Base-by-base conservation (phyloP, 1,284 basidiomycete species). In the Wallemia mellicola region DNA sequence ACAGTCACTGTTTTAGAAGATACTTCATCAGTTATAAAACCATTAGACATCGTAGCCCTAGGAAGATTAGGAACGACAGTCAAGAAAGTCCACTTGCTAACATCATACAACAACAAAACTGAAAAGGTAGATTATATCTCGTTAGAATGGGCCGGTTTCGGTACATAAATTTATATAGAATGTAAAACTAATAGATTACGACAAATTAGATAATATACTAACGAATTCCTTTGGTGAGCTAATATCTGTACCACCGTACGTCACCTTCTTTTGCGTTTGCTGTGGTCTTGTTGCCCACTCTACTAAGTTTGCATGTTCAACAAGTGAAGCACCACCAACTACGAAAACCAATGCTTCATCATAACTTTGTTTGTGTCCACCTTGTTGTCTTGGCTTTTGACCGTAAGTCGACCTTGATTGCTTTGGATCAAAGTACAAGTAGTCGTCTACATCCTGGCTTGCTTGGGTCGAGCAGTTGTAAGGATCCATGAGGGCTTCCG, bases 401-500 rank as follows among this genome's bases (percentile, higher is more conserved):
- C 69, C 63, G 24, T 64, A 62, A 33, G 67, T 73, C 1, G 72
- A 70, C 61, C 75, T 78, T 61, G 81, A 75, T 1, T 83, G 79
- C 25, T 84, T 80, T 1, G 94, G 92, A 69, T 99, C 94, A 58
- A 99, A 80, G 72, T 85, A 83, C 54, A 98, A 71, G 71, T 85
- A 99, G 56, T 98, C 92, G 68, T 98, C 94, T 2, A 92, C 95
- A 71, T 96, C 92, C 67, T 85, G 81, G 56, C 95, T 71, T 0
- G 91, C 92, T 69, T 91, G 86, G 59, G 87, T 86, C 15, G 86
- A 86, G 1, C 87, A 92, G 0, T 82, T 76, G 0, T 85, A 80
- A 0, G 92, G 91, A 67, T 99, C 94, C 88, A 98, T 96, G 24
- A 99, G 74, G 2, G 92, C 89, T 66, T 95, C 91, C 1, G 87